Conservation (phyloP, 75 land plant species). For the Pseudotsuga menziesii region DNA sequence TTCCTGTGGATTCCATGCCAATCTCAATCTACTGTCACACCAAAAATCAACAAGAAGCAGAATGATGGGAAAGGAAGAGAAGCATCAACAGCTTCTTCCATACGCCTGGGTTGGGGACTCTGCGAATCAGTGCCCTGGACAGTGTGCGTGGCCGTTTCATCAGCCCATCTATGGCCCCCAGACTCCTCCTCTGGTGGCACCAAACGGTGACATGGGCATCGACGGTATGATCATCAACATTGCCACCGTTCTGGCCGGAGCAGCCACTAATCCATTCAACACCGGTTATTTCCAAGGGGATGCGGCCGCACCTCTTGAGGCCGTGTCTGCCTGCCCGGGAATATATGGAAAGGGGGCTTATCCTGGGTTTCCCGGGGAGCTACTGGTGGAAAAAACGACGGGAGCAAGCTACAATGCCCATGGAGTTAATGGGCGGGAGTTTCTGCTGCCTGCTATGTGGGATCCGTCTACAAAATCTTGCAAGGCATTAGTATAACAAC, state of each 20-base stretch:
- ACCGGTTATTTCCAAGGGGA: constrained; percentile 67
- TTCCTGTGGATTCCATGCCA: constrained; percentile 38
- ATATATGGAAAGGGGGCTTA: constrained; percentile 62
- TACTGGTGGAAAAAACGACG: constrained; percentile 43
- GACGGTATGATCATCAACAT: constrained; percentile 77
- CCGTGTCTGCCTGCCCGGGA: constrained; percentile 69
- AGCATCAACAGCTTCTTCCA: constrained; percentile 11
- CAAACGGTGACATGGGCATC: constrained; percentile 61
- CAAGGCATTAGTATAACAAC: background rate
- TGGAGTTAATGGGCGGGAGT: constrained; percentile 57
- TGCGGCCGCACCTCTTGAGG: constrained; percentile 49
- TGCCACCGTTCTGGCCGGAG: constrained; percentile 59
- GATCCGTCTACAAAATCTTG: constrained; percentile 58
- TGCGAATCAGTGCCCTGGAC: constrained; percentile 61
- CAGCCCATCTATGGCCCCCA: constrained; percentile 64
- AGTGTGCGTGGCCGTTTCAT: constrained; percentile 83
- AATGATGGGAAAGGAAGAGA: background rate
- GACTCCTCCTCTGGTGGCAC: constrained; percentile 50
- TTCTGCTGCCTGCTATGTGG: constrained; percentile 65
- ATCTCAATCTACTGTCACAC: background rate
- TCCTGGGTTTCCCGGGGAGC: constrained; percentile 66
- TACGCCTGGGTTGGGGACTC: constrained; percentile 77
- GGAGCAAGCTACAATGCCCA: constrained; percentile 78
- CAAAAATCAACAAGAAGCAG: background rate
- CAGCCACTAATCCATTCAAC: constrained; percentile 67